Evolutionary conservation across 2,329 filamentous ascomycete species (phyloP).

Genomic region (Clonostachys solani): DNA sequence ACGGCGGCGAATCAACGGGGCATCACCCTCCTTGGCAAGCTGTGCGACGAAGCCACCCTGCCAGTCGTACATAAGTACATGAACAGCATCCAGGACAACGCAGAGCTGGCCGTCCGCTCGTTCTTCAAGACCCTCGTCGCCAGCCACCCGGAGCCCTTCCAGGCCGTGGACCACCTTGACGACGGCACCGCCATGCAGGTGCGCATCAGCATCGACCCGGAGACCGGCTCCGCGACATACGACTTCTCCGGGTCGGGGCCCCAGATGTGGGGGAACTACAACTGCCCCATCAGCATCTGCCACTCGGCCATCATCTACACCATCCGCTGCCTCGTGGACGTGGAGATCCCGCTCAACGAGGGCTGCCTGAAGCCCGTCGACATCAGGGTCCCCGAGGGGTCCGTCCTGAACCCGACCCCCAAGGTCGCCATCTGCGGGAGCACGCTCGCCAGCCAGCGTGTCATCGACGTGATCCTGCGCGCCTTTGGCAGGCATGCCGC

Average conservation of each 20-base stretch:
- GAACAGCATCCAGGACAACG: slow-evolving; percentile 76
- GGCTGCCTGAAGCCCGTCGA: slow-evolving; percentile 27
- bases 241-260: slow-evolving; percentile 28
- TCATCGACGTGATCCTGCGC: slow-evolving; percentile 22
- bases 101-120: slow-evolving; percentile 69
- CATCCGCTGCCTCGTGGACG: slow-evolving; percentile 25
- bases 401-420: slow-evolving; percentile 24
- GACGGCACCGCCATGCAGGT: slow-evolving; percentile 76
- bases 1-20: slow-evolving; percentile 83
- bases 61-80: slow-evolving; percentile 73
- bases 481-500: slow-evolving; percentile 17
- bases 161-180: slow-evolving; percentile 65
- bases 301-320: slow-evolving; percentile 31
- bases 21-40: slow-evolving; percentile 67
- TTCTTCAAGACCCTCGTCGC: slow-evolving; percentile 27
- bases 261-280: slow-evolving; percentile 26
- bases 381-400: slow-evolving; percentile 20
- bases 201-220: slow-evolving; percentile 67
- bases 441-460: slow-evolving; percentile 36
- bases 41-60: slow-evolving; percentile 78
- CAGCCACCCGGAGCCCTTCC: slow-evolving; percentile 7
- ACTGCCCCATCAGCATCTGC: slow-evolving; percentile 26
- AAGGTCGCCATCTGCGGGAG: slow-evolving; percentile 47
- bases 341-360: slow-evolving; percentile 31
- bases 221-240: slow-evolving; percentile 38